Evolutionary conservation across 495 filamentous ascomycete genomes (phyloP).

Genomic region (Tuber calosporum): DNA sequence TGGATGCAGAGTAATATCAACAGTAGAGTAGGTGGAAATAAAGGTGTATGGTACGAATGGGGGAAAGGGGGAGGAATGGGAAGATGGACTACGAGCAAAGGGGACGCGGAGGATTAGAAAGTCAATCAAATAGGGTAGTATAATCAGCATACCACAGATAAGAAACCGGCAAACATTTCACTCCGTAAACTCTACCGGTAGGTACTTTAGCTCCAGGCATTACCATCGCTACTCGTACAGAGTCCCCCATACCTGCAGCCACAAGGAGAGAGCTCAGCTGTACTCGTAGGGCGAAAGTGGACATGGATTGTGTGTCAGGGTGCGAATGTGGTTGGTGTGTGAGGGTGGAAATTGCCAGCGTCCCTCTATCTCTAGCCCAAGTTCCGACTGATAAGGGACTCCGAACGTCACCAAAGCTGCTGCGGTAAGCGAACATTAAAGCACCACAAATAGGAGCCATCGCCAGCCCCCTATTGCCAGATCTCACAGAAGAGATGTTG

Average conservation of each 20-base stretch:
- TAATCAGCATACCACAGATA: neutral
- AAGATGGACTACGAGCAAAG: neutral
- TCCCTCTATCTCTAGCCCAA: neutral
- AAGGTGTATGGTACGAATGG: neutral
- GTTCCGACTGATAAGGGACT: neutral
- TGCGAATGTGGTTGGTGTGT: neutral
- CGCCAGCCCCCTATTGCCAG: neutral
- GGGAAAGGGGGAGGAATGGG: neutral
- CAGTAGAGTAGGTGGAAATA: neutral
- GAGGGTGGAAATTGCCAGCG: neutral
- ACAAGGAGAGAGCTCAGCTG: neutral
- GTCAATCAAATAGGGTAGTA: neutral
- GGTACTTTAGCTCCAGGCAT: neutral
- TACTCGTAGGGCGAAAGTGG: neutral
- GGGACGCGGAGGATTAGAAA: neutral
- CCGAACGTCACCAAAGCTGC: neutral
- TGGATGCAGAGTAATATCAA: neutral
- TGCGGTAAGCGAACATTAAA: neutral
- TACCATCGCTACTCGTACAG: neutral
- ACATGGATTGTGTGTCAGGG: constrained; percentile 3
- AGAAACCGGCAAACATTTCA: neutral
- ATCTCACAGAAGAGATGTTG: neutral
- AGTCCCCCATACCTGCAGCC: neutral
- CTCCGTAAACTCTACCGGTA: neutral
- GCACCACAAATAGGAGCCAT: neutral